Percentiles rank a stretch among this genome's conserved stretches.
Evolutionary conservation across 495 filamentous ascomycete species (phyloP).

Genomic region (Diplogelasinospora grovesii): DNA sequence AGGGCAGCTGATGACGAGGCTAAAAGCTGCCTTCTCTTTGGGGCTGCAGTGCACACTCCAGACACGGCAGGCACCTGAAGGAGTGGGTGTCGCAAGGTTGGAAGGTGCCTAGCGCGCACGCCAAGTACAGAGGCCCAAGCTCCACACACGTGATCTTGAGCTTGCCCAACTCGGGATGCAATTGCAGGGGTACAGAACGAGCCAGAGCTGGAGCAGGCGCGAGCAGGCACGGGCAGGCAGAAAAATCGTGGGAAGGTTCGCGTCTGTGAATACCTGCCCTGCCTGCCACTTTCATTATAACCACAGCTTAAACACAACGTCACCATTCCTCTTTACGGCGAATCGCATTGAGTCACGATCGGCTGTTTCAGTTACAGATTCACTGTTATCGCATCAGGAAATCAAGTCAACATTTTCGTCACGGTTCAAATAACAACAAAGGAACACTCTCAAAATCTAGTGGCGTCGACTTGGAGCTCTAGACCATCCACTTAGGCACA

Average conservation of each 20-base stretch:
- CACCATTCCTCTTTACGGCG: too few relatives aligned
- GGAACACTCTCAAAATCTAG: too few relatives aligned
- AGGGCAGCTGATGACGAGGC: constrained; percentile 35
- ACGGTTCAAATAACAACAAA: too few relatives aligned
- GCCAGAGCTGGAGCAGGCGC: neutral
- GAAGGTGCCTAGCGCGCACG: too few relatives aligned
- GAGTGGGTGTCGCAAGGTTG: constrained; percentile 2
- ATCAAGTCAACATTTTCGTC: too few relatives aligned
- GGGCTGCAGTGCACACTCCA: constrained; percentile 1
- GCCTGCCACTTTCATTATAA: too few relatives aligned
- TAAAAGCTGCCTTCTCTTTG: constrained; percentile 32
- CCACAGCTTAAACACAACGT: too few relatives aligned
- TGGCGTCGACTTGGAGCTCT: neutral
- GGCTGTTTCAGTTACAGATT: too few relatives aligned
- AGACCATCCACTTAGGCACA: constrained; percentile 2
- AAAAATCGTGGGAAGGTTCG: constrained; percentile 28
- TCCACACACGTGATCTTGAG: constrained; percentile 20
- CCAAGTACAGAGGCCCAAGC: too few relatives aligned
- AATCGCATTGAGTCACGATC: too few relatives aligned
- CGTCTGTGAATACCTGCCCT: too few relatives aligned
- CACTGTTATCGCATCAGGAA: too few relatives aligned
- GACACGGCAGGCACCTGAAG: constrained; percentile 4
- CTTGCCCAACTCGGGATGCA: constrained; percentile 7
- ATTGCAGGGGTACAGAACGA: constrained; percentile 1
- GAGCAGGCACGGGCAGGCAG: constrained; percentile 2